Conservation (phyloP, 192 early-diverging fungal genomes). For the Coemansia sp. region DNA sequence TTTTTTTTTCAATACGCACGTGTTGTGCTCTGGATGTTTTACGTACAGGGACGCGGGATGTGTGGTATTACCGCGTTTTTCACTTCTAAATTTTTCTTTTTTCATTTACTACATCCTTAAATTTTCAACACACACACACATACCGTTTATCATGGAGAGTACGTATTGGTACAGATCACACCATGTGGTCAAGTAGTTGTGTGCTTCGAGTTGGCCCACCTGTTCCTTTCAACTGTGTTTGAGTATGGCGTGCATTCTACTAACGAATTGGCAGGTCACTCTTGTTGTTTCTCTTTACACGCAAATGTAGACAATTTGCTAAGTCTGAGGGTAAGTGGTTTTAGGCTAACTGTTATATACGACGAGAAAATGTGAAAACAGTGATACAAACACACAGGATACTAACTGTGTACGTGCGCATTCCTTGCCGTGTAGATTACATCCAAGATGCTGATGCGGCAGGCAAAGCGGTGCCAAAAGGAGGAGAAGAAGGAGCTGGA, state of each 20-base stretch:
- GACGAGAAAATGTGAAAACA: background rate
- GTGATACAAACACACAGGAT: background rate
- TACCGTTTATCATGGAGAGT: conserved; percentile 21
- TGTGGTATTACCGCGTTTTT: too few species aligned
- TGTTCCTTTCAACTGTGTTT: too few species aligned
- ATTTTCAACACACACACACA: background rate
- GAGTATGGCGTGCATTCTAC: background rate
- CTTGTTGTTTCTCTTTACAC: background rate
- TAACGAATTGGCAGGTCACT: background rate
- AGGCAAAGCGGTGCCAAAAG: conserved; percentile 82
- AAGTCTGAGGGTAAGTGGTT: conserved; percentile 12
- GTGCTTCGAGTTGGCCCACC: too few species aligned
- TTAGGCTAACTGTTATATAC: background rate
- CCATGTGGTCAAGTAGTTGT: too few species aligned
- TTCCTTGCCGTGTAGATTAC: conserved; percentile 64
- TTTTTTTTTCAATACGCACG: background rate
- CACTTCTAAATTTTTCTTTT: too few species aligned
- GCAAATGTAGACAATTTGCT: conserved; percentile 9
- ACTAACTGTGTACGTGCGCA: background rate
- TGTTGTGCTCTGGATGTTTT: background rate
- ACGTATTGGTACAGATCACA: background rate
- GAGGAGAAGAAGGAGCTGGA: conserved; percentile 77
- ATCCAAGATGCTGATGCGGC: conserved; percentile 82
- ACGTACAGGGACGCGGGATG: background rate
- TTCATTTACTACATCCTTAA: background rate